Evolutionary conservation across 2,329 filamentous ascomycete genomes (phyloP), one percentile per base, ranked within the genome.

Genomic region (Aspergillaceae sp.): DNA sequence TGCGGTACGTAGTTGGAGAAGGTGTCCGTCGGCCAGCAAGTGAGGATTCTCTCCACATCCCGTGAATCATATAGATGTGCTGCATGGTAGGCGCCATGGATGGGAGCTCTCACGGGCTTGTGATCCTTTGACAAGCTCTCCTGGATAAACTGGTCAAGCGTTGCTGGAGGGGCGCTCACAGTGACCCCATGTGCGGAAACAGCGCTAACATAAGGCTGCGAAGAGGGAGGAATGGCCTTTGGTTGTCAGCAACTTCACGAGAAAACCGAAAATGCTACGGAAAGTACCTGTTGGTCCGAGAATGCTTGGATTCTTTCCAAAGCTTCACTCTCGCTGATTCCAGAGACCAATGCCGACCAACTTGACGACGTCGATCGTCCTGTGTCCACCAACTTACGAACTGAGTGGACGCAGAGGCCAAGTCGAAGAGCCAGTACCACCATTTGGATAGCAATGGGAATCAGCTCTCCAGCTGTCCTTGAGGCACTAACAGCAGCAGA

Each of bases 71-170:
- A 77, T 5, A 82, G 64, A 55, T 80, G 78, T 27, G 69, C 63
- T 4, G 78, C 78, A 62, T 82, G 78, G 56, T 80, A 80, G 29
- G 78, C 77, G 4, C 75, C 78, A 52, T 74, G 77, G 11, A 81
- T 73, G 5, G 76, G 72, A 34, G 77, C 78, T 10, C 72, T 67
- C 3, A 75, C 69, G 7, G 72, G 73, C 53, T 77, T 74, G 51
- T 71, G 70, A 40, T 71, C 68, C 43, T 70, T 70, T 40, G 78
- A 69, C 34, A 73, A 64, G 29, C 72, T 67, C 19, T 63, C 67
- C 45, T 78, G 64, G 54, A 80, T 74, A 44, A 80, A 69, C 26
- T 70, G 67, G 51, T 72, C 70, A 33, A 77, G 72, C 4, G 73
- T 74, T 8, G 68, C 67, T 5, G 78, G 78, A 19, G 78, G 78